A percentile compares a stretch with the other conserved stretches of the same genome.
These are phyloP conservation scores for Dactylonectria estremocensis DNA, from an alignment of 2,329 filamentous ascomycete species.

Conservation along the genomic window DNA sequence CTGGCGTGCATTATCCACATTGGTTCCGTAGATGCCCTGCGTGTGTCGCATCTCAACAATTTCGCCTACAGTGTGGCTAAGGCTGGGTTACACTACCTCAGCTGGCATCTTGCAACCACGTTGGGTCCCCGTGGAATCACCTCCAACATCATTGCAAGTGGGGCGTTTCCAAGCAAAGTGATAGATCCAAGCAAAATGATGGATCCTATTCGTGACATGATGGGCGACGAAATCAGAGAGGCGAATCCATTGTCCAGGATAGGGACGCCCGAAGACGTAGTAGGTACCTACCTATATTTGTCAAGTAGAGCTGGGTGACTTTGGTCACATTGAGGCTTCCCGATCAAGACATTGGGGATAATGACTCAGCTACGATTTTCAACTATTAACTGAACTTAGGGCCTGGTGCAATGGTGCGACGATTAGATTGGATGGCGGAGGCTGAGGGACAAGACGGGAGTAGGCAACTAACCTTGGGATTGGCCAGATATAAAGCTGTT, in stretches of 20 bases:
- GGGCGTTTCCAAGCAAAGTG: conserved; percentile 78
- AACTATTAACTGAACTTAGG: conserved; percentile 36
- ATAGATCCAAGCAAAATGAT: too few species aligned
- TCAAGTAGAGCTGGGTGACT: conserved; percentile 74
- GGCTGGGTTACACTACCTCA: conserved; percentile 76
- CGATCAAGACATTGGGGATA: conserved; percentile 27
- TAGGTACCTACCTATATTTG: conserved; percentile 80
- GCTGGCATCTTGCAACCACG: conserved; percentile 71
- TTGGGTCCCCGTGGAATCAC: conserved; percentile 74
- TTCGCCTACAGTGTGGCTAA: conserved; percentile 75
- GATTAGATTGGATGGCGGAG: conserved; percentile 72
- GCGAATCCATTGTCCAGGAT: conserved; percentile 78
- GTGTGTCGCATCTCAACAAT: conserved; percentile 71
- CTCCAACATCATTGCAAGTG: conserved; percentile 79
- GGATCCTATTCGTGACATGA: conserved; percentile 70
- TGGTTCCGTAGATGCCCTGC: conserved; percentile 74
- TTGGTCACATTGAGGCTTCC: conserved; percentile 46
- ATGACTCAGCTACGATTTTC: background rate
- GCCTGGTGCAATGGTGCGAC: conserved; percentile 77
- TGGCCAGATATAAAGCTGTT: too few species aligned
- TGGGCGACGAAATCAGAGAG: conserved; percentile 67
- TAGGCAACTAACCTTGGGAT: too few species aligned
- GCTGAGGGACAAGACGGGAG: too few species aligned
- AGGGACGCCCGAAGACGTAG: conserved; percentile 78
- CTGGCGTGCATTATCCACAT: conserved; percentile 76